Evolutionary conservation across 176 grass and related monocot species (phyloP).

Genomic region (Oryza punctata): DNA sequence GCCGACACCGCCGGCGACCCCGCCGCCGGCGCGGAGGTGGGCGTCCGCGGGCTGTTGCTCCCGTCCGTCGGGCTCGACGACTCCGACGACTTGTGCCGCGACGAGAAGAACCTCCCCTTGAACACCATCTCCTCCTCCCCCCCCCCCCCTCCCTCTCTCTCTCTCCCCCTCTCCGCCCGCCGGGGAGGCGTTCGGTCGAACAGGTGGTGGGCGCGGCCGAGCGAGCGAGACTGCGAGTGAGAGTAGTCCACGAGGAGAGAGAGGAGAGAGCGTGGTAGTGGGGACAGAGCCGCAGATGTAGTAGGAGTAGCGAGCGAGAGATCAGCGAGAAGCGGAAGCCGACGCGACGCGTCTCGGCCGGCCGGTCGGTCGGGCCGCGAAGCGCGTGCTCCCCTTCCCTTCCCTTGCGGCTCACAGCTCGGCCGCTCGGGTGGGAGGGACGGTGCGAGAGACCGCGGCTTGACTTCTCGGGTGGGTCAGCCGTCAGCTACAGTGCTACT

Average conservation of each 20-base stretch:
- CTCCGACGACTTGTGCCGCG: slow-evolving; percentile 71
- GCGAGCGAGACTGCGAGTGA: slow-evolving; percentile 6
- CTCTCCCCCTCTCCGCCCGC: slow-evolving; percentile 24
- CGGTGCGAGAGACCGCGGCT: too few species aligned
- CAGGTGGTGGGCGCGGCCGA: neutral
- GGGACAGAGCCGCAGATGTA: slow-evolving; percentile 25
- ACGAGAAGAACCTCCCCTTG: slow-evolving; percentile 96
- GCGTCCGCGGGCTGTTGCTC: slow-evolving; percentile 90
- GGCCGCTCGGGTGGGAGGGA: neutral
- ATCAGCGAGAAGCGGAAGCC: neutral
- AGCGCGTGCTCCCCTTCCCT: neutral
- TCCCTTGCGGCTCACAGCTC: slow-evolving; percentile 30
- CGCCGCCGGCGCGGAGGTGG: slow-evolving; percentile 49
- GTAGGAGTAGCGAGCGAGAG: neutral
- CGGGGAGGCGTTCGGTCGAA: slow-evolving; percentile 44
- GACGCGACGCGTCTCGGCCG: neutral
- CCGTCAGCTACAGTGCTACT: neutral
- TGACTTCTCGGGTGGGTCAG: too few species aligned
- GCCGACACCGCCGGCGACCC: slow-evolving; percentile 22
- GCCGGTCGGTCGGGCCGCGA: too few species aligned
- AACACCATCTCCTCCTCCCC: slow-evolving; percentile 67
- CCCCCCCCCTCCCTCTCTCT: too few species aligned
- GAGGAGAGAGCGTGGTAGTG: slow-evolving; percentile 16
- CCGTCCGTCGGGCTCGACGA: slow-evolving; percentile 78
- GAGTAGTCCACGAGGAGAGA: neutral